Evolutionary conservation across 495 filamentous ascomycete genomes (phyloP).

Genomic region (Penicillium malachiteum): DNA sequence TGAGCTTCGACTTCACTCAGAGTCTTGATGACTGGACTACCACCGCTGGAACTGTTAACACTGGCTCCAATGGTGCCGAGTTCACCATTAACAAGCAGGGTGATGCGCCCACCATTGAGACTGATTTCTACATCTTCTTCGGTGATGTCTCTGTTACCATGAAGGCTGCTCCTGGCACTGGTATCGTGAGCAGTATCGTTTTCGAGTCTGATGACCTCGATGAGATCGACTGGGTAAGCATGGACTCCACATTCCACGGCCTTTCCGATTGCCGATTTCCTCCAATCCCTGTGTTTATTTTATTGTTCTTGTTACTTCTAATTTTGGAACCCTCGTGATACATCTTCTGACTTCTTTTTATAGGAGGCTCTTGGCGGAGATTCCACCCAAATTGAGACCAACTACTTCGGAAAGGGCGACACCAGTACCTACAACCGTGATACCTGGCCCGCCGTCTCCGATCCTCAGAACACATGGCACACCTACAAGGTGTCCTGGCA

Average conservation of each 20-base stretch:
- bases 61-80: slow-evolving; percentile 54
- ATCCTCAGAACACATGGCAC: slow-evolving; percentile 68
- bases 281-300: not conserved
- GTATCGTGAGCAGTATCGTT: slow-evolving; percentile 79
- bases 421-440: slow-evolving; percentile 77
- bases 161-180: slow-evolving; percentile 69
- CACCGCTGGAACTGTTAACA: slow-evolving; percentile 54
- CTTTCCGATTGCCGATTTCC: not conserved
- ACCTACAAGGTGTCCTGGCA: slow-evolving; percentile 90
- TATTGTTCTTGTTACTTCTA: not conserved
- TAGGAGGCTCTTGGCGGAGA: slow-evolving; percentile 60
- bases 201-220: slow-evolving; percentile 90
- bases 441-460: slow-evolving; percentile 51
- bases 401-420: slow-evolving; percentile 94
- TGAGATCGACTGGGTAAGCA: slow-evolving; percentile 88
- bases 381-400: slow-evolving; percentile 70
- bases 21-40: slow-evolving; percentile 52
- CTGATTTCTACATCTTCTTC: slow-evolving; percentile 9
- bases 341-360: slow-evolving; percentile 75
- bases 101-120: slow-evolving; percentile 70
- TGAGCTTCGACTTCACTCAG: slow-evolving; percentile 13
- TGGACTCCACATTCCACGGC: slow-evolving; percentile 2
- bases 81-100: slow-evolving; percentile 70
- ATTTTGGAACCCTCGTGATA: slow-evolving; percentile 57
- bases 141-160: slow-evolving; percentile 62